phyloP scores from a whole-genome alignment of 352 stramenopile species.

The Globisporangium polare region DNA sequence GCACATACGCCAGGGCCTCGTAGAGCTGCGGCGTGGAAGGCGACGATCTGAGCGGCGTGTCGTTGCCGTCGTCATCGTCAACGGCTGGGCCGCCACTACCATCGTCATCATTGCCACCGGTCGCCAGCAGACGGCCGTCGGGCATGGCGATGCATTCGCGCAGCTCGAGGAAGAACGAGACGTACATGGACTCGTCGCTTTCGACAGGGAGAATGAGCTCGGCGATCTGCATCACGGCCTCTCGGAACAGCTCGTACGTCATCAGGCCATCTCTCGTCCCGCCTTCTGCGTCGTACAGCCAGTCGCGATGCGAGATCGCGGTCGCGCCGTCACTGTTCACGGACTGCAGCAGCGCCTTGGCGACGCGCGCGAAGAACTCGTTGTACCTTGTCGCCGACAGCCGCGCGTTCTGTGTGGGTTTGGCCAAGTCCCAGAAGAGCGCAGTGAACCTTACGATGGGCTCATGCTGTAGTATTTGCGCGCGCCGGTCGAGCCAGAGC shows the following conservation, averaged over 20 bases:
- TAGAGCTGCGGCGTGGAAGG: slow-evolving; percentile 8
- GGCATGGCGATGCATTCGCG: slow-evolving; percentile 34
- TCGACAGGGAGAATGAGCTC: slow-evolving; percentile 64
- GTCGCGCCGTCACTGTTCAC: slow-evolving; percentile 33
- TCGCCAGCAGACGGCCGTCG: slow-evolving; percentile 1
- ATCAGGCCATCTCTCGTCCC: slow-evolving; percentile 17
- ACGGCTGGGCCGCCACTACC: neutral
- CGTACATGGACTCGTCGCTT: slow-evolving; percentile 35
- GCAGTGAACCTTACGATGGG: slow-evolving; percentile 29
- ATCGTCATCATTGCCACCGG: neutral
- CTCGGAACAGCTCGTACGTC: slow-evolving; percentile 43
- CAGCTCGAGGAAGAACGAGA: slow-evolving; percentile 56
- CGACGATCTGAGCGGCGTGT: slow-evolving; percentile 8
- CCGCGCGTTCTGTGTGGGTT: slow-evolving; percentile 21
- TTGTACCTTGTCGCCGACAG: slow-evolving; percentile 38
- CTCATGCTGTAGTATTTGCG: slow-evolving; percentile 28
- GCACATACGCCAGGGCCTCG: slow-evolving; percentile 11
- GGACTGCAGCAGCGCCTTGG: slow-evolving; percentile 53
- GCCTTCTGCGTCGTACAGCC: slow-evolving; percentile 62
- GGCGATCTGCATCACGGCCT: slow-evolving; percentile 54
- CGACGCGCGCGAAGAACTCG: slow-evolving; percentile 56
- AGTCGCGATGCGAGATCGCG: slow-evolving; percentile 45
- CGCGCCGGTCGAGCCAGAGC: slow-evolving; percentile 50
- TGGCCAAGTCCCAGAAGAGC: slow-evolving; percentile 64
- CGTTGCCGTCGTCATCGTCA: neutral